Evolutionary conservation across 345 rosid species (phyloP), one percentile per base, ranked within the genome.

Genomic region (Punica granatum): DNA sequence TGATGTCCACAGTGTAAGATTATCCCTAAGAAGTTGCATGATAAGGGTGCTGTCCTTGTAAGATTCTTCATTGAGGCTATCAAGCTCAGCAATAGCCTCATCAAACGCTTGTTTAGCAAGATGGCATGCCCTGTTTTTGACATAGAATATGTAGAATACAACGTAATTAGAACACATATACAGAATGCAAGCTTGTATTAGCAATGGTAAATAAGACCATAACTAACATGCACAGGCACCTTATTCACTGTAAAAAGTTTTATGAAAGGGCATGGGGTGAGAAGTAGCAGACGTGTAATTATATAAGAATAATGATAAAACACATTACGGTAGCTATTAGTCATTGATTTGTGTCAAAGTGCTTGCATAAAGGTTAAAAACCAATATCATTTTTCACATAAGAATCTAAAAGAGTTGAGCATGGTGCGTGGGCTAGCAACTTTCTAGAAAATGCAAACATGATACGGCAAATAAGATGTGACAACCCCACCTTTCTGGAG

Each of bases 1-100:
- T 6, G 96, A 79, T 68, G 96, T 89, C 96, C 93, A 91, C 46
- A 89, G 65, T 31, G 93, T 81, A 79, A 89, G 92, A 71, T 89
- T 89, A 73, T 91, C 97, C 82, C 97, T 83, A 18, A 91, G 90
- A 75, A 89, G 93, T 70, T 89, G 96, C 97, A 91, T 85, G 72
- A 89, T 89, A 14, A 89, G 90, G 39, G 96, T 91, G 79, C 93
- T 87, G 69, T 89, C 97, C 78, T 89, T 91, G 82, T 89, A 89
- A 2, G 96, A 87, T 23, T 91, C 96, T 76, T 89, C 97, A 46
- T 81, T 87, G 51, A 92, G 92, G 84, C 89, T 92, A 75, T 92
- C 93, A 44, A 89, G 83, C 77, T 92, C 96, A 1, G 93, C 81
- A 26, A 89, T 87, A 67, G 96, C 96, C 69, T 86, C 93, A 75